Evolutionary conservation across 768 basidiomycete species (phyloP), one percentile per base, ranked within the genome.

Genomic region (Lenzites betulinus): DNA sequence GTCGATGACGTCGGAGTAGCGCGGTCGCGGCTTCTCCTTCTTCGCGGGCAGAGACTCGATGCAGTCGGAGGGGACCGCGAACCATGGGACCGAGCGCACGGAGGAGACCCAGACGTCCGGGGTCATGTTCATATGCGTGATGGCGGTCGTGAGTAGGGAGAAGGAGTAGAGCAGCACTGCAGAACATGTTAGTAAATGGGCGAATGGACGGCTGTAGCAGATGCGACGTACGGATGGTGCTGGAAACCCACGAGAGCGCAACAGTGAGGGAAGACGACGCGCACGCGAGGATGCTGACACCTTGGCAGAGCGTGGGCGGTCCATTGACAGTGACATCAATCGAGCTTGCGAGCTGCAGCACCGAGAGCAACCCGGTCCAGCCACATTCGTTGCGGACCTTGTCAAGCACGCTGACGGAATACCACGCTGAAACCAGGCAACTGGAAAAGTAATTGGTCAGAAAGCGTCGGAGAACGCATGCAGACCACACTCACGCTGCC

Each of bases 21-120:
- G 60, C 3, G 42, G 55, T 26, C 49, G 60, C 3, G 42, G 55
- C 36, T 43, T 44, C 38, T 42, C 46, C 43, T 51, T 38, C 30
- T 33, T 36, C 3, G 44, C 54, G 42, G 41, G 12, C 1, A 35
- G 33, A 4, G 43, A 38, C 39, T 57, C 61, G 22, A 58, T 18
- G 33, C 7, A 25, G 18, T 39, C 53, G 22, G 64, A 61, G 22
- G 62, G 56, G 2, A 51, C 59, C 58, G 69, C 42, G 67, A 87
- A 90, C 89, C 89, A 90, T 16, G 79, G 78, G 20, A 88, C 75
- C 15, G 74, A 69, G 60, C 81, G 81, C 35, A 89, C 70, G 11
- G 80, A 77, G 42, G 74, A 74, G 28, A 51, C 71, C 87, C 87
- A 90, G 54, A 90, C 74, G 44, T 74, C 72, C 9, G 80, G 77